These are phyloP conservation scores for Linderina pennispora DNA, from an alignment of 192 early-diverging fungal species.

Conservation along the genomic window DNA sequence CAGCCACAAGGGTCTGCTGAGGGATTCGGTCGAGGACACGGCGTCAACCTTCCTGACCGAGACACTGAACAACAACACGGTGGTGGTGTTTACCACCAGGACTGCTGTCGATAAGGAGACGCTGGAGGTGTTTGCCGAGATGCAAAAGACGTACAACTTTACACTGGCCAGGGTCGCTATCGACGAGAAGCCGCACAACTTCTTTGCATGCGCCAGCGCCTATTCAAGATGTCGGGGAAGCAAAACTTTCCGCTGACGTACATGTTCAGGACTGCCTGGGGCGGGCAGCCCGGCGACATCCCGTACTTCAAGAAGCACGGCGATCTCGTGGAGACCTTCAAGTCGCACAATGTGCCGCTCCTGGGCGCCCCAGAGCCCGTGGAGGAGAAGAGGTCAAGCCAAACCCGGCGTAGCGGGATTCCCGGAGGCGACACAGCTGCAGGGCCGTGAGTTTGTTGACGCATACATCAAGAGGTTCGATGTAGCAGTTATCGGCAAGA, in stretches of 20 bases:
- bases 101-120: neutral
- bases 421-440: neutral
- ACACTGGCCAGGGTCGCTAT: neutral
- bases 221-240: neutral
- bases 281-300: neutral
- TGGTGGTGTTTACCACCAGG: neutral
- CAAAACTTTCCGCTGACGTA: neutral
- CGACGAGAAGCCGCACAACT: neutral
- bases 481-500: neutral
- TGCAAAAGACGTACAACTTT: neutral
- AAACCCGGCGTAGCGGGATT: too few species aligned
- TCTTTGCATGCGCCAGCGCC: neutral
- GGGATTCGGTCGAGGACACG: neutral
- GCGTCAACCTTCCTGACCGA: neutral
- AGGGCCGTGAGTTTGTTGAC: neutral
- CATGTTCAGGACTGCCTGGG: neutral
- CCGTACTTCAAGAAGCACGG: neutral
- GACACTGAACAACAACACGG: neutral
- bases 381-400: too few species aligned
- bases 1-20: slow-evolving; percentile 5
- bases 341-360: too few species aligned
- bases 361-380: too few species aligned
- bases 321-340: neutral
- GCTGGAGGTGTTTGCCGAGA: neutral
- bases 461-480: neutral